These are phyloP conservation scores for Solanum virginianum DNA, from an alignment of 257 asterid genomes.

Conservation along the genomic window DNA sequence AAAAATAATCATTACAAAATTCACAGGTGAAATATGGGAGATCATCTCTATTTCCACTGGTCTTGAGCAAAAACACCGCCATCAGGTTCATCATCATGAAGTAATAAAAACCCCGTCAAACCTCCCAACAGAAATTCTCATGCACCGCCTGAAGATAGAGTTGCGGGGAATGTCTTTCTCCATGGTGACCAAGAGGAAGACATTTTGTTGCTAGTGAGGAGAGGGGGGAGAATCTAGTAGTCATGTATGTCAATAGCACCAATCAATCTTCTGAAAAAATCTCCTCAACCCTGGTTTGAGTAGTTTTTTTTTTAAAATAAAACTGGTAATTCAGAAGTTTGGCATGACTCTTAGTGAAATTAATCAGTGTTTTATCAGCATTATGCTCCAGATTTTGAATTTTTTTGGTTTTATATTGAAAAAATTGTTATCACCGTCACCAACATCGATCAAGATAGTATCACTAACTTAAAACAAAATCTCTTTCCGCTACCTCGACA, in stretches of 20 bases:
- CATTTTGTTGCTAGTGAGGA: not conserved
- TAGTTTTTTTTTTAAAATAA: too few relatives aligned
- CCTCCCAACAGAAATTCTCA: not conserved
- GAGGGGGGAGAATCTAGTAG: not conserved
- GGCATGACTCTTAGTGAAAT: not conserved
- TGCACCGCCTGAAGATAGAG: not conserved
- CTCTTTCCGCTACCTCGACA: not conserved
- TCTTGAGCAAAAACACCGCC: not conserved
- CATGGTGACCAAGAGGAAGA: not conserved
- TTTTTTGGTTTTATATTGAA: not conserved
- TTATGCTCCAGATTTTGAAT: not conserved
- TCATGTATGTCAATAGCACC: not conserved
- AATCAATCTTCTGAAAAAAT: not conserved
- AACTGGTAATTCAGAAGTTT: not conserved
- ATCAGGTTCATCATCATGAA: not conserved
- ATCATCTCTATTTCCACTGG: not conserved
- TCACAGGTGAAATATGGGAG: not conserved
- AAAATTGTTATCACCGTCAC: not conserved
- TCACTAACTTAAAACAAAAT: not conserved
- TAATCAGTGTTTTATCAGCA: not conserved
- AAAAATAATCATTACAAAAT: not conserved
- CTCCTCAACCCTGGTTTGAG: not conserved
- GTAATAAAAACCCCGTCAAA: not conserved
- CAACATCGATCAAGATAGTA: not conserved
- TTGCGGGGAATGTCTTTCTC: not conserved